Evolutionary conservation across 2,329 filamentous ascomycete species (phyloP).

Genomic region (Apiospora malaysiana): DNA sequence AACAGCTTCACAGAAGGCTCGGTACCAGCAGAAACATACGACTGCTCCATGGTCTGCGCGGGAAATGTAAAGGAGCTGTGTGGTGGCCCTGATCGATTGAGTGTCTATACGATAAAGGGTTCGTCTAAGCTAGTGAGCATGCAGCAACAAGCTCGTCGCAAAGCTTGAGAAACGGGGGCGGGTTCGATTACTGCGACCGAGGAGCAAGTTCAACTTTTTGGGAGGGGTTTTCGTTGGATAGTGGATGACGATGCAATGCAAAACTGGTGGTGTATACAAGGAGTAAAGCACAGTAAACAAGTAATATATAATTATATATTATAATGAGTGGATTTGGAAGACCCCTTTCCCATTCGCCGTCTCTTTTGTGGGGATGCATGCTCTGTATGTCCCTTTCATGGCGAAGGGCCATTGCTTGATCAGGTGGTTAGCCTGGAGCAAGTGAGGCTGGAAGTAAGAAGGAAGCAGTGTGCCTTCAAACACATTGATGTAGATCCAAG

Average conservation of each 20-base stretch:
- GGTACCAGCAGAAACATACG: neutral
- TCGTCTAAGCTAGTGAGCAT: neutral
- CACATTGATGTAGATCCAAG: neutral
- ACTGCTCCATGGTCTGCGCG: slow-evolving; percentile 24
- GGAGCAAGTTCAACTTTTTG: neutral
- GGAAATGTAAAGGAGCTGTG: slow-evolving; percentile 33
- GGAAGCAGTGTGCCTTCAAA: neutral
- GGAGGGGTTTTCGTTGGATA: neutral
- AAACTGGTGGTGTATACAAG: neutral
- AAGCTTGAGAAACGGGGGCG: neutral
- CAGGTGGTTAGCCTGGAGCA: neutral
- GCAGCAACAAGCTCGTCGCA: neutral
- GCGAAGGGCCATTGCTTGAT: neutral
- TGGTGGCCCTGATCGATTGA: slow-evolving; percentile 39
- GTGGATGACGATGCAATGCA: neutral
- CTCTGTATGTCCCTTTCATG: neutral
- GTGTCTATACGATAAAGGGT: slow-evolving; percentile 33
- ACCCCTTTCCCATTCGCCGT: neutral
- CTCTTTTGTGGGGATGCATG: neutral
- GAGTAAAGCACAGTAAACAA: neutral
- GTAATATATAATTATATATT: neutral
- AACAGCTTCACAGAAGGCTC: slow-evolving; percentile 39
- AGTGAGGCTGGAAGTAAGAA: neutral
- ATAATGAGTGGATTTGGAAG: neutral
- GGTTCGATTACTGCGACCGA: neutral